Conservation (phyloP, 768 basidiomycete species). For the Asterophora lycoperdoides region DNA sequence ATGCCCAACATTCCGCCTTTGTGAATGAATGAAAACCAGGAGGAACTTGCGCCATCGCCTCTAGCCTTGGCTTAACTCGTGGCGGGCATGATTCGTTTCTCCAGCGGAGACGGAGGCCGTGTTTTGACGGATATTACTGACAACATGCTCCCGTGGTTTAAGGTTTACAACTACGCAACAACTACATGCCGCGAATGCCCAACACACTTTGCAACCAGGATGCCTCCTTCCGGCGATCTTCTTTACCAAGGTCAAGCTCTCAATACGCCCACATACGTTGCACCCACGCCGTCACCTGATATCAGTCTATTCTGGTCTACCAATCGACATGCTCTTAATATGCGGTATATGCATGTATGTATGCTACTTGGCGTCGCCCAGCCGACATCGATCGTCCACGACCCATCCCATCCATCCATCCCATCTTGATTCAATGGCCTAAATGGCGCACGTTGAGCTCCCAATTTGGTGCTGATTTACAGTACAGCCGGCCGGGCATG, state of each 20-base stretch:
- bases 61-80: no score
- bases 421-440: no score
- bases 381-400: not conserved
- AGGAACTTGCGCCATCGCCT: no score
- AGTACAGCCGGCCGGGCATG: not conserved
- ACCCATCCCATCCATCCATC: no score
- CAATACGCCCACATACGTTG: not conserved
- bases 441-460: no score
- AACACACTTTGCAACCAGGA: no score
- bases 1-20: no score
- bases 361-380: not conserved
- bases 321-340: not conserved
- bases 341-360: not conserved
- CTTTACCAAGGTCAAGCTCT: not conserved
- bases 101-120: no score
- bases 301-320: not conserved
- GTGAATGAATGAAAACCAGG: no score
- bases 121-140: not conserved
- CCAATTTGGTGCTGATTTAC: not conserved
- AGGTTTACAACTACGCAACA: not conserved
- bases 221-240: not conserved
- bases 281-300: not conserved
- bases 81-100: no score
- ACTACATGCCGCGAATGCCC: not conserved
- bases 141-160: not conserved